These are phyloP conservation scores for Xylaria longipes DNA, from an alignment of 495 filamentous ascomycete genomes.

Conservation along the genomic window DNA sequence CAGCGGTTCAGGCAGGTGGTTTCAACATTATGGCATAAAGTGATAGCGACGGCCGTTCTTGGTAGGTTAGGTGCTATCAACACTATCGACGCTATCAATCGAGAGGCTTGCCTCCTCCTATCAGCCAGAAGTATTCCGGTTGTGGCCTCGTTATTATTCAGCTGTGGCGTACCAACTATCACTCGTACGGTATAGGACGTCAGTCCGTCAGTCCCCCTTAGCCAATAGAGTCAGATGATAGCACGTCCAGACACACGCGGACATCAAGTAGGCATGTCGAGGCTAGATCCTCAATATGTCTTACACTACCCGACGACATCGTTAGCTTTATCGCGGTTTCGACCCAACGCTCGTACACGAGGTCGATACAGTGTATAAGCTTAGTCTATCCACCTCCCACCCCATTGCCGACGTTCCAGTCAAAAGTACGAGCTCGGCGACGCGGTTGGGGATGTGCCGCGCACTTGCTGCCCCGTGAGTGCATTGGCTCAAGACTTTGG, in stretches of 20 bases:
- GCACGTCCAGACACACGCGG: neutral
- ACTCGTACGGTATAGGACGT: constrained; percentile 27
- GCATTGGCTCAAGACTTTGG: constrained; percentile 8
- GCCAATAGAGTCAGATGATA: constrained; percentile 14
- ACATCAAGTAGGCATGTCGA: constrained; percentile 19
- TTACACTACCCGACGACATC: constrained; percentile 12
- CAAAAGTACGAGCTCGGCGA: neutral
- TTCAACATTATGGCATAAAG: constrained; percentile 15
- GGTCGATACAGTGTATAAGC: neutral
- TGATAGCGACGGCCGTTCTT: constrained; percentile 8
- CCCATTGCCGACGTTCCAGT: constrained; percentile 14
- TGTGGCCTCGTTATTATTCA: constrained; percentile 43
- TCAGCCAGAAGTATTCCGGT: constrained; percentile 26
- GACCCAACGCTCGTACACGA: constrained; percentile 3
- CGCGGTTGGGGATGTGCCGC: constrained; percentile 15
- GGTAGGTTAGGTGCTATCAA: neutral
- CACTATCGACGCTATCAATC: no score
- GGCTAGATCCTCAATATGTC: constrained; percentile 1
- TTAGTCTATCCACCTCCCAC: neutral
- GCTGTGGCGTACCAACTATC: constrained; percentile 49
- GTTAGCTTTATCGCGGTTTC: neutral
- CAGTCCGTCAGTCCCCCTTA: neutral
- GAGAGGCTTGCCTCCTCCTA: constrained; percentile 35
- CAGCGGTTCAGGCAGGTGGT: constrained; percentile 13
- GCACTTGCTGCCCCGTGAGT: neutral